Base-by-base conservation (phyloP, 1,284 basidiomycete genomes). In the Papiliotrema fonsecae region DNA sequence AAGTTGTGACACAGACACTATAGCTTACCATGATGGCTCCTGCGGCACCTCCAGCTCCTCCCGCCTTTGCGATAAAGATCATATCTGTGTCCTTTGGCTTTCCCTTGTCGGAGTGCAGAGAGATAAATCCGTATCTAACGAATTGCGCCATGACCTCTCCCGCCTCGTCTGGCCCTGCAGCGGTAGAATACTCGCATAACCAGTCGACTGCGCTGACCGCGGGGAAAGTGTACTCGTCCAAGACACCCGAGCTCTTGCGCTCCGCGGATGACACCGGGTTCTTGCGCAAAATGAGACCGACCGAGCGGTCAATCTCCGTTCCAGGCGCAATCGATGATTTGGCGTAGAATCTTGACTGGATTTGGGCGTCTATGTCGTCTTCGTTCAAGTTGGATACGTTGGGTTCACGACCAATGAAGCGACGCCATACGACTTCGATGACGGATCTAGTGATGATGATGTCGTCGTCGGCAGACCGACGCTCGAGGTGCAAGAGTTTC, bases 61-160 rank as follows among this genome's bases (percentile, higher is more conserved):
- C 64, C 3, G 54, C 61, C 47, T 60, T 56, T 14, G 92, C 90
- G 22, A 86, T 88, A 70, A 89, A 89, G 62, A 92, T 87, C 72
- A 91, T 85, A 28, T 86, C 86, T 28, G 85, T 85, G 60, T 94
- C 90, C 62, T 86, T 88, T 64, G 85, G 84, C 76, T 87, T 90
- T 4, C 75, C 73, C 50, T 73, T 74, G 61, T 81, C 79, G 31
- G 63, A 56, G 53, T 94, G 88, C 31, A 97, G 77, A 11, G 78
- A 75, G 71, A 98, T 87, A 58, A 94, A 82, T 32, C 91, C 90
- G 64, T 96, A 94, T 36, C 96, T 84, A 40, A 97, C 92, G 65
- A 98, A 97, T 67, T 98, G 96, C 1, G 92, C 96, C 4, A 88
- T 84, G 79, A 97, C 86, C 77, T 98, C 96, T 21, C 91, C 91